Evolutionary conservation across 768 basidiomycete species (phyloP), one percentile per base, ranked within the genome.

Genomic region (Russula ochroleuca): DNA sequence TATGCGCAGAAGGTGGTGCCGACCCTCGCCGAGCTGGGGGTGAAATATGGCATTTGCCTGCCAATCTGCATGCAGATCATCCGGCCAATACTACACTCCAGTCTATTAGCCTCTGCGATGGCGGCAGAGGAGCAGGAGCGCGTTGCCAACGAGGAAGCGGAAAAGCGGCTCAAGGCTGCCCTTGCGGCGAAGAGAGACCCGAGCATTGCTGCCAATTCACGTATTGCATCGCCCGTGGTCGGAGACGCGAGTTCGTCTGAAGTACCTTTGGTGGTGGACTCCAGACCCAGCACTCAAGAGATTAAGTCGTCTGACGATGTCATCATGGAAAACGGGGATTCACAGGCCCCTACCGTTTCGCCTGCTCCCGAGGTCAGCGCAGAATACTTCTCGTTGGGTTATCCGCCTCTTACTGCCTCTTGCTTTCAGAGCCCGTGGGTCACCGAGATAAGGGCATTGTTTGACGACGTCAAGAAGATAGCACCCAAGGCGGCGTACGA

Each of bases 31-130:
- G 88, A 91, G 33, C 81, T 98, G 10, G 86, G 86, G 57, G 78
- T 82, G 57, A 79, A 80, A 43, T 98, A 89, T 74, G 90, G 88
- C 8, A 84, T 99, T 50, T 85, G 86, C 63, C 85, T 90, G 41
- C 84, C 90, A 14, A 87, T 97, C 61, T 92, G 94, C 58, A 97
- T 98, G 91, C 93, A 95, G 72, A 88, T 98, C 62, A 82, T 92
- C 43, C 85, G 97, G 17, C 94, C 96, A 15, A 86, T 89, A 59
- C 78, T 91, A 49, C 84, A 90, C 66, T 76, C 77, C 10, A 75
- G 79, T 33, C 75, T 91, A 51, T 74, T 90, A 69, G 88, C 76
- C 63, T 79, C 81, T 25, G 88, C 88, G 23, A 74, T 88, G 64
- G 81, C 79, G 5, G 78, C 83, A 76, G 79, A 85, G 72, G 86